Percentiles rank a stretch among this genome's conserved stretches.
Conservation (phyloP, 75 land plant species). For the Chamaecyparis obtusa region DNA sequence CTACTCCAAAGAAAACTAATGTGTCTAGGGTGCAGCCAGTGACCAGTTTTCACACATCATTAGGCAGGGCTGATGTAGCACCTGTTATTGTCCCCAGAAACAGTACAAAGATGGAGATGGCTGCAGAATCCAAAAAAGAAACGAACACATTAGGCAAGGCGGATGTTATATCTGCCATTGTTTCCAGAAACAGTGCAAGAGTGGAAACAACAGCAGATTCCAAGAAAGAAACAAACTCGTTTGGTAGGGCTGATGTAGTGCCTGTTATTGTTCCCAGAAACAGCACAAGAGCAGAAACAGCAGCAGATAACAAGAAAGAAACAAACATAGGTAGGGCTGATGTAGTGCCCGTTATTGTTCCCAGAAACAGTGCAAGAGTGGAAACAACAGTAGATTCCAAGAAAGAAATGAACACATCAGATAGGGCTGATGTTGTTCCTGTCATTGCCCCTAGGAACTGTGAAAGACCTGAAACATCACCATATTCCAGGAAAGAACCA, state of each 20-base stretch:
- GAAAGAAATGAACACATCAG: conserved; percentile 18
- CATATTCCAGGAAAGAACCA: conserved; percentile 23
- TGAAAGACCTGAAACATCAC: conserved; percentile 19
- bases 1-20: conserved; percentile 24
- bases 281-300: conserved; percentile 22
- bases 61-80: conserved; percentile 11
- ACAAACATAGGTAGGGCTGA: conserved; percentile 11
- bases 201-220: conserved; percentile 19
- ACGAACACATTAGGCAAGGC: conserved; percentile 5
- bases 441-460: conserved; percentile 28
- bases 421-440: conserved; percentile 11
- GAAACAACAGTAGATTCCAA: conserved; percentile 21
- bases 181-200: conserved; percentile 25
- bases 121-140: conserved; percentile 23
- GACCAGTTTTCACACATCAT: background rate
- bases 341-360: conserved; percentile 20
- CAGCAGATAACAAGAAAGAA: conserved; percentile 23
- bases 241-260: conserved; percentile 12
- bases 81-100: conserved; percentile 31
- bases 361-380: conserved; percentile 25
- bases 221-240: conserved; percentile 21
- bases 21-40: conserved; percentile 7
- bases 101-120: conserved; percentile 21
- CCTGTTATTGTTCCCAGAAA: conserved; percentile 28
- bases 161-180: conserved; percentile 17